Evolutionary conservation across 2,329 filamentous ascomycete species (phyloP).

Genomic region (Tolypocladium cylindrosporum): DNA sequence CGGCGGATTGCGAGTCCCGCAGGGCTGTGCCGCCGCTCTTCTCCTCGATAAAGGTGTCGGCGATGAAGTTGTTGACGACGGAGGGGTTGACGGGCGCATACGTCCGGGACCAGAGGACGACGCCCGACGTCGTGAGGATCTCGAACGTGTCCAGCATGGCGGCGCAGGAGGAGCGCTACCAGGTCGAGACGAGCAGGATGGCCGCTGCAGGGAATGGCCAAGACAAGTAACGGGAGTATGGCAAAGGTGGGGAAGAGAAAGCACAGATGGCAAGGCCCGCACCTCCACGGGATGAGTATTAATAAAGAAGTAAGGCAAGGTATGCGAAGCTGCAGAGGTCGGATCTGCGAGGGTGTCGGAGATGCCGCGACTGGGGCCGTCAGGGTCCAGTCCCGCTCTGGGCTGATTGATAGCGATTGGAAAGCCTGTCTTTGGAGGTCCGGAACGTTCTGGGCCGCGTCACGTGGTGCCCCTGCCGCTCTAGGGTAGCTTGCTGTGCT

Average conservation of each 20-base stretch:
- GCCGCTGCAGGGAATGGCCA: neutral
- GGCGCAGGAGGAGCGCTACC: conserved; percentile 2
- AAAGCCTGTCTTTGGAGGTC: neutral
- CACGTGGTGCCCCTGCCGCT: conserved; percentile 1
- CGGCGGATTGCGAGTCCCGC: conserved; percentile 48
- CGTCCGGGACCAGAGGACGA: conserved; percentile 90
- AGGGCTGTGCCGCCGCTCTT: conserved; percentile 55
- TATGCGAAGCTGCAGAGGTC: neutral
- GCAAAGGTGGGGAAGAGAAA: neutral
- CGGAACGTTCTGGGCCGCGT: conserved; percentile 3
- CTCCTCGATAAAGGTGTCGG: conserved; percentile 96
- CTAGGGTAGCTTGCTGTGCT: neutral
- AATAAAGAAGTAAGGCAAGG: neutral
- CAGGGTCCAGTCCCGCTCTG: neutral
- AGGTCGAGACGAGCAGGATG: neutral
- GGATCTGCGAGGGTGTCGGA: neutral
- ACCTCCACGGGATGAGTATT: neutral
- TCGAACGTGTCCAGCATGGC: conserved; percentile 93
- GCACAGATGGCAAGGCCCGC: neutral
- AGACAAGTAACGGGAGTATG: neutral
- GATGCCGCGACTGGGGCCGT: neutral
- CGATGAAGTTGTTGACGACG: conserved; percentile 89
- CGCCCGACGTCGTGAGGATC: conserved; percentile 88
- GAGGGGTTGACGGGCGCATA: conserved; percentile 72
- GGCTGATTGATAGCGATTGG: neutral